Evolutionary conservation across 2,329 filamentous ascomycete genomes (phyloP).

Genomic region (Zasmidium cellare): DNA sequence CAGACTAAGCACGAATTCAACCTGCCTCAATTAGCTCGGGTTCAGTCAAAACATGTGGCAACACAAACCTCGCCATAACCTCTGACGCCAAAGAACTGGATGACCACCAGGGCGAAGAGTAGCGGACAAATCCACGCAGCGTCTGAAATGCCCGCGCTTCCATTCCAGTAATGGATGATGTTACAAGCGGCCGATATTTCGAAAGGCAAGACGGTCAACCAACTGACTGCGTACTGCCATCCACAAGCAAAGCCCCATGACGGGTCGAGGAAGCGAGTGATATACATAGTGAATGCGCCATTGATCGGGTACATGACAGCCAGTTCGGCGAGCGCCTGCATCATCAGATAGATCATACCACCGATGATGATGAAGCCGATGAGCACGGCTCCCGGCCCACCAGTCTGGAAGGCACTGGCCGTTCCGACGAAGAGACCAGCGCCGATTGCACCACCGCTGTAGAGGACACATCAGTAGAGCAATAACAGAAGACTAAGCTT

Average conservation of each 20-base stretch:
- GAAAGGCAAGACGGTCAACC: slow-evolving; percentile 33
- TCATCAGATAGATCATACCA: slow-evolving; percentile 35
- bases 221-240: slow-evolving; percentile 29
- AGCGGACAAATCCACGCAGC: slow-evolving; percentile 35
- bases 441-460: slow-evolving; percentile 41
- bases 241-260: slow-evolving; percentile 30
- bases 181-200: slow-evolving; percentile 34
- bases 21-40: slow-evolving; percentile 4
- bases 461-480: neutral
- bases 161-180: slow-evolving; percentile 33
- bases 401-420: slow-evolving; percentile 48
- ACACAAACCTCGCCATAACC: slow-evolving; percentile 34
- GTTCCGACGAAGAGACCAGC: slow-evolving; percentile 57
- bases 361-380: slow-evolving; percentile 46
- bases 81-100: slow-evolving; percentile 36
- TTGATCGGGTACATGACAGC: slow-evolving; percentile 36
- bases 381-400: slow-evolving; percentile 51
- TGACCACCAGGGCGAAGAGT: slow-evolving; percentile 29
- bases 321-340: slow-evolving; percentile 38
- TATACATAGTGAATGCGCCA: slow-evolving; percentile 38
- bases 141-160: slow-evolving; percentile 28
- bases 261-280: slow-evolving; percentile 38
- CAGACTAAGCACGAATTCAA: slow-evolving; percentile 32
- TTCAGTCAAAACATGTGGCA: neutral
- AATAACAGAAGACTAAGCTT: neutral